Evolutionary conservation across 805 yeast species (phyloP), one percentile per base, ranked within the genome.

Genomic region (Hyphopichia homilentoma): DNA sequence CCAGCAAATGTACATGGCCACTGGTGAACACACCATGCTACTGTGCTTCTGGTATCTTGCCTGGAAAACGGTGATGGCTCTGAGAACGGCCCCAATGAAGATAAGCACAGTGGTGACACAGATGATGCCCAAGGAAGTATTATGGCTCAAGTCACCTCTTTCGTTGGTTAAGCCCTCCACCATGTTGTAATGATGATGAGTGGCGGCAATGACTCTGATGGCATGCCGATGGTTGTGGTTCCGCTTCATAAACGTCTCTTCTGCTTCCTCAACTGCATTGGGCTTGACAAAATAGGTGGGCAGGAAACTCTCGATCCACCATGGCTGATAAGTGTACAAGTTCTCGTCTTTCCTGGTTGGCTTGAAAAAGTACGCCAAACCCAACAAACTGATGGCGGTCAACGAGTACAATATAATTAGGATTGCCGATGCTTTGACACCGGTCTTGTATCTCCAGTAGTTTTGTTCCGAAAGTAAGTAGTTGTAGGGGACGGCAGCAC

Each of bases 251-350:
- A 70, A 69, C 0, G 70, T 49, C 22, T 54, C 60, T 38, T 57
- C 72, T n/a, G 77, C 80, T 29, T 58, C 52, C 23, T 52, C 54
- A 5, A 65, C 57, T 1, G 84, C 75, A 32, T 68, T 67, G 36
- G 68, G 70, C 39, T 67, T 65, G 9, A 79, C 81, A 57, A 68
- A 83, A 55, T 83, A 84, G 30, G 64, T 58, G 12, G 79, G 69
- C 16, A 59, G 48, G 44, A 82, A 81, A 4, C 77, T 69, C 52
- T 79, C 78, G 47, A 84, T 78, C 93, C 93, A 84, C 73, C 81
- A 79, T 22, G 94, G 86, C 50, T 78, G 84, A 52, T 76, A 82
- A 41, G 78, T 77, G 44, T 73, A 68, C 23, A 79, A 64, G 25
- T 59, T 52, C 39, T 67, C 69, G 38, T 76, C 77, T 23, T 57